These are phyloP conservation scores for Ophiostoma ips DNA, from an alignment of 2,329 filamentous ascomycete genomes.

Conservation along the genomic window DNA sequence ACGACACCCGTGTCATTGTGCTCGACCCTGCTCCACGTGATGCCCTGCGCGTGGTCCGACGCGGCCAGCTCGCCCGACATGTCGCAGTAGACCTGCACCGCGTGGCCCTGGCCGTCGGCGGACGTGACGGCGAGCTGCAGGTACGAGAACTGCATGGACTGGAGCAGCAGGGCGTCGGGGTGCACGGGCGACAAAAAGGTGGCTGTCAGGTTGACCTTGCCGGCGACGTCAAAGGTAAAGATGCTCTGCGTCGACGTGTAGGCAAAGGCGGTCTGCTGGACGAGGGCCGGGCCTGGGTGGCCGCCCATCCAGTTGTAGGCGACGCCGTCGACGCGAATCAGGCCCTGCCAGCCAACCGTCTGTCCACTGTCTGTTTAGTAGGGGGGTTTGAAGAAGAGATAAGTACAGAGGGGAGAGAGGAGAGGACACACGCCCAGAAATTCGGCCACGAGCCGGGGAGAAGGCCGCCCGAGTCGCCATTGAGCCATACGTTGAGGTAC, in stretches of 20 bases:
- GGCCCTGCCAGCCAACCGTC: slow-evolving; percentile 50
- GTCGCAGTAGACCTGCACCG: slow-evolving; percentile 59
- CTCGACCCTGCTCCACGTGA: slow-evolving; percentile 53
- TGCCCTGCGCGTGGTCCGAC: slow-evolving; percentile 39
- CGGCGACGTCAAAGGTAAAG: slow-evolving; percentile 52
- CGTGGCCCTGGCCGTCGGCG: slow-evolving; percentile 45
- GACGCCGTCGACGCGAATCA: slow-evolving; percentile 53
- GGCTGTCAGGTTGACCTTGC: slow-evolving; percentile 48
- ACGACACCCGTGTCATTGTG: slow-evolving; percentile 34
- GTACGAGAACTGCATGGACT: slow-evolving; percentile 60
- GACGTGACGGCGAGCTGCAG: slow-evolving; percentile 49
- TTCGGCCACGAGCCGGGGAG: slow-evolving; percentile 55
- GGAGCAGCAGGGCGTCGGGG: slow-evolving; percentile 49
- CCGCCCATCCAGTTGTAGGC: slow-evolving; percentile 56
- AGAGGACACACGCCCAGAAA: slow-evolving; percentile 51
- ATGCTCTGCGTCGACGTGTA: slow-evolving; percentile 62
- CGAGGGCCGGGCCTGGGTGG: slow-evolving; percentile 32
- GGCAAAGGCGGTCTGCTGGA: slow-evolving; percentile 47
- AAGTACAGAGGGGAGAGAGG: slow-evolving; percentile 26
- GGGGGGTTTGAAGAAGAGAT: neutral
- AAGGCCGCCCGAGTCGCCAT: slow-evolving; percentile 48
- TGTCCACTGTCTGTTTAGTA: slow-evolving; percentile 31
- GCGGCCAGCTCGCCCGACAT: slow-evolving; percentile 63
- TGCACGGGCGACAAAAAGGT: slow-evolving; percentile 60
- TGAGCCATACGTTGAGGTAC: slow-evolving; percentile 58